Evolutionary conservation across 2,329 filamentous ascomycete genomes (phyloP), one percentile per base, ranked within the genome.

Genomic region (Fusarium poae): DNA sequence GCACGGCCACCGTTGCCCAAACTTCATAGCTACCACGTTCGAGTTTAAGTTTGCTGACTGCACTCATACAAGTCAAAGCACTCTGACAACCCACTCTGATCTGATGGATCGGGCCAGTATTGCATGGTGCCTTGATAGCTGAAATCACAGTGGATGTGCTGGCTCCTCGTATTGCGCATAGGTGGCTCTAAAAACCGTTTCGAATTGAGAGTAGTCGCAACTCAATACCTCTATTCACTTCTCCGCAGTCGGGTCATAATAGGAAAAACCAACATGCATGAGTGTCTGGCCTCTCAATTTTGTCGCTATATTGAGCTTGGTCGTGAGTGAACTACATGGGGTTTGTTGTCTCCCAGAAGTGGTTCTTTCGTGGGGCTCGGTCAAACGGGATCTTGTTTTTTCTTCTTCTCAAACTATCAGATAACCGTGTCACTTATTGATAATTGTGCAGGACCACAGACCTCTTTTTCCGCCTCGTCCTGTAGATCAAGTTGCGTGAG

Each of bases 381-480:
- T 51, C 48, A 51, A 40, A 5, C 23, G 34, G 46, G 48, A 51
- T 39, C 18, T 29, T 16, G 16, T 39, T 25, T 16, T 51, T 29
- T 39, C 34, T 50, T 50, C 16, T 40, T 40, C 23, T 39, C 48
- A 18, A 29, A 27, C 45, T 51, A 51, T 27, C 23, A 39, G 10
- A 35, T 12, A 48, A 21, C 34, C 34, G 30, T 40, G 23, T 15
- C 35, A 20, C 20, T 27, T 46, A 18, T 35, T 42, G 9, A n/a
- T 23, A 52, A 48, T 27, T 32, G 43, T 64, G 30, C 29, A 40
- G 39, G 59, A 50, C 52, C 42, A 66, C 55, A 63, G 52, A 57
- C 48, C 48, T 39, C n/a, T 16, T 18, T 20, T n/a, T n/a, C 48
- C 48, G 34, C 32, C 23, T 50, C 34, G 16, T 27, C 32, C 7